Base-by-base conservation (phyloP, 345 rosid species). In the Cardamine occulta region DNA sequence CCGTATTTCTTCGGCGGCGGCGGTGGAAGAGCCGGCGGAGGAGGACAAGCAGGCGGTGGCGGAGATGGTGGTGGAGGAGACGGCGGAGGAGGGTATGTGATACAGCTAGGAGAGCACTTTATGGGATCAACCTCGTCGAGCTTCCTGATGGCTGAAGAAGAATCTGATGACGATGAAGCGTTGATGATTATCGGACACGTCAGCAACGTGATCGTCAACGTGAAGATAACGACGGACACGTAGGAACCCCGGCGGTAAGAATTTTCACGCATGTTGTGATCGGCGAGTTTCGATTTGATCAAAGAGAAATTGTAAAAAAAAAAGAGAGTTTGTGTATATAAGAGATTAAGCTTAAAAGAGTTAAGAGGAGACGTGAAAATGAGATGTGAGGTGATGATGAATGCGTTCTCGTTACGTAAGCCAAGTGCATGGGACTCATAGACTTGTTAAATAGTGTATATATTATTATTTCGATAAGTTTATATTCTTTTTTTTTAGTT, bases 51-150 rank as follows among this genome's bases (percentile, higher is more conserved):
- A 10, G 82, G 77, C 8, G 78, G 80, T 21, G 74, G 81, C 6
- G 80, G 86, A 63, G 80, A 73, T 0, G 85, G 83, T 6, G 81
- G 81, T 3, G 83, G 85, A 0, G 85, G 83, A 2, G 82, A 65
- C 0, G 91, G 86, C 1, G 88, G 90, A 23, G 91, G 88, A 51
- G 91, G 86, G 45, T 66, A 81, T 63, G 80, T 82, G 62, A 57
- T n/a, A 13, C 92, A 88, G 63, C 73, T 77, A 8, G 89, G 88
- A 21, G 78, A 8, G 60, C 92, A 88, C 86, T 88, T 84, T 12
- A 71, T 76, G 34, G 80, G 80, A 71, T 77, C 72, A 0, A 77
- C 80, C 72, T 71, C 80, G 39, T 77, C 80, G 29, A 77, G 80
- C 60, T 77, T 54, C 80, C 72, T 56, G 13, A 4, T 61, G 42